Conservation (phyloP, 2,329 filamentous ascomycete genomes). For the Aureobasidium mangrovei region DNA sequence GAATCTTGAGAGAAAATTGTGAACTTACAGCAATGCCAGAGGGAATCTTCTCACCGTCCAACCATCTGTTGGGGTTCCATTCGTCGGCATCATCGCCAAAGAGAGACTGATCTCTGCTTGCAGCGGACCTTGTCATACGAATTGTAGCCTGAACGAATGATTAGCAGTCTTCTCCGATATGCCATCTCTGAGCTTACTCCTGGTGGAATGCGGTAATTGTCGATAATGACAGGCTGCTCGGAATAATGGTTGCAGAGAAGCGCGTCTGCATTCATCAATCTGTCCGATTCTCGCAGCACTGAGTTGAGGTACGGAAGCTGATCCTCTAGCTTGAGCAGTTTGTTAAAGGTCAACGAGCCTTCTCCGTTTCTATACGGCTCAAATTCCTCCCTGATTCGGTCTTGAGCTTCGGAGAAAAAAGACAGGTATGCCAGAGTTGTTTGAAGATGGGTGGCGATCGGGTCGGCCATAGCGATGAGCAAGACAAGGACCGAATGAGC, state of each 20-base stretch:
- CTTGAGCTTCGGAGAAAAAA: neutral
- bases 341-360: neutral
- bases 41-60: neutral
- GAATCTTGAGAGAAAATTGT: neutral
- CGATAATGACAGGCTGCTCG: neutral
- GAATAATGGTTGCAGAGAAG: neutral
- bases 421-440: neutral
- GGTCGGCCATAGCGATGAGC: neutral
- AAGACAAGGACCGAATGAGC: neutral
- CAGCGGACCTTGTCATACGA: slow-evolving; percentile 10
- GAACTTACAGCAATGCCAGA: neutral
- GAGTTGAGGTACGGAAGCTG: neutral
- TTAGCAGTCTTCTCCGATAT: neutral
- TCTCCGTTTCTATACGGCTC: neutral
- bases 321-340: neutral
- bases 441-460: neutral
- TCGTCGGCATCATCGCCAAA: slow-evolving; percentile 12
- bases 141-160: slow-evolving; percentile 13
- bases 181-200: neutral
- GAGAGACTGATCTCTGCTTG: slow-evolving; percentile 12
- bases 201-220: neutral
- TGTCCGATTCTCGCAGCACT: slow-evolving; percentile 1
- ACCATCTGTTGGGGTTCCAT: slow-evolving; percentile 13
- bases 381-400: neutral
- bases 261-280: slow-evolving; percentile 14